phyloP scores from a whole-genome alignment of 192 early-diverging fungal species.

The Backusella psychrophila region DNA sequence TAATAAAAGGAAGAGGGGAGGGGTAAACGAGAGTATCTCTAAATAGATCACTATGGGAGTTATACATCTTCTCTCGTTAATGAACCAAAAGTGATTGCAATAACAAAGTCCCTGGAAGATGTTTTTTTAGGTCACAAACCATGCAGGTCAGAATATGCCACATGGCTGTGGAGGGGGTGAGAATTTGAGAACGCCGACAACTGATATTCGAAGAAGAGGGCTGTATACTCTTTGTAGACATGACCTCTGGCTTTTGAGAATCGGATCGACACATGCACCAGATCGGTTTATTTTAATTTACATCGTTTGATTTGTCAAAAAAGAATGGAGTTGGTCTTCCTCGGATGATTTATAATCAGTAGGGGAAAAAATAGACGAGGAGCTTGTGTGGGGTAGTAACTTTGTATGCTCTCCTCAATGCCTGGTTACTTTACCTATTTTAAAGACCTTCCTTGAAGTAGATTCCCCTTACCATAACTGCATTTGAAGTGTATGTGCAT shows the following conservation, averaged over 20 bases:
- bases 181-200: neutral
- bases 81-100: neutral
- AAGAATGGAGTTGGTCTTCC: neutral
- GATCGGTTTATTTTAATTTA: neutral
- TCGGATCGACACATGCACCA: neutral
- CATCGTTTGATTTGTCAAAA: neutral
- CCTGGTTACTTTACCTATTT: neutral
- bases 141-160: neutral
- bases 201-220: neutral
- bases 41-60: neutral
- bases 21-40: too few species aligned
- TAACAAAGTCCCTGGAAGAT: neutral
- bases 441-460: neutral
- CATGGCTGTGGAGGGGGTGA: neutral
- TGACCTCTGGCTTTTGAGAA: neutral
- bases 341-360: neutral
- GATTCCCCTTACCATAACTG: neutral
- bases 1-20: neutral
- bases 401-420: neutral
- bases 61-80: neutral
- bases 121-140: neutral
- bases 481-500: neutral
- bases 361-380: neutral
- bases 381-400: neutral
- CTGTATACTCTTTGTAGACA: too few species aligned